Percentiles rank a stretch among this genome's conserved stretches.
Conservation (phyloP, 1,284 basidiomycete species). For the Coniophora puteana region DNA sequence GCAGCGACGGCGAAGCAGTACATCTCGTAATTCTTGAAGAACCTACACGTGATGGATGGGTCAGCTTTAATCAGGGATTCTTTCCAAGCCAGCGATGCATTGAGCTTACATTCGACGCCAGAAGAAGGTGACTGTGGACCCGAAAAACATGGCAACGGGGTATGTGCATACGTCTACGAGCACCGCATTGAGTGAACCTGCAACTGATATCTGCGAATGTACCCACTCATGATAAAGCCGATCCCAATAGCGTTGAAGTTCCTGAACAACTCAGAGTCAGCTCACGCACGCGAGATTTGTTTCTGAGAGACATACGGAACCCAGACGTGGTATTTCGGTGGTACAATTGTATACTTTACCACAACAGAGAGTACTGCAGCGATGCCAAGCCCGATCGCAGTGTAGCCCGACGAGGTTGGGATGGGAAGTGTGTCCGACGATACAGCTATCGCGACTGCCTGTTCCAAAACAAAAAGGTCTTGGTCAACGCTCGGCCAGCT, state of each 20-base stretch:
- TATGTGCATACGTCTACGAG: conserved; percentile 11
- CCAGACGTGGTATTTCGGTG: conserved; percentile 35
- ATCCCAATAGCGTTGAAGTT: conserved; percentile 13
- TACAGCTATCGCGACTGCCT: conserved; percentile 59
- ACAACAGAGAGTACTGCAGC: conserved; percentile 44
- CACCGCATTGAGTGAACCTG: background rate
- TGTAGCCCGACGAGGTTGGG: conserved; percentile 57
- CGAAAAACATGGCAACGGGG: conserved; percentile 12
- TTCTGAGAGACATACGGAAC: conserved; percentile 51
- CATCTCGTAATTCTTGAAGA: conserved; percentile 7
- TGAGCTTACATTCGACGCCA: conserved; percentile 10
- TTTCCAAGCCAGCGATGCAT: conserved; percentile 44
- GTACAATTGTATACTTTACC: conserved; percentile 28
- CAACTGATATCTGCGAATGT: background rate
- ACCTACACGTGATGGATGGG: too few species aligned
- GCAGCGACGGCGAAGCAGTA: conserved; percentile 21
- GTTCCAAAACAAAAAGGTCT: conserved; percentile 54
- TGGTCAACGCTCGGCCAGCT: conserved; percentile 26
- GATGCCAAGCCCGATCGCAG: conserved; percentile 54
- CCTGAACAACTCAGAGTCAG: background rate
- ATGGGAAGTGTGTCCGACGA: conserved; percentile 46
- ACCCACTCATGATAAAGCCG: conserved; percentile 13
- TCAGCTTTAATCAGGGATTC: conserved; percentile 57
- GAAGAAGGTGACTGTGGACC: conserved; percentile 11
- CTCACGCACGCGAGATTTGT: conserved; percentile 40